Evolutionary conservation across 148 eudicot genomes (phyloP).

Genomic region (Pouteria glomerata): DNA sequence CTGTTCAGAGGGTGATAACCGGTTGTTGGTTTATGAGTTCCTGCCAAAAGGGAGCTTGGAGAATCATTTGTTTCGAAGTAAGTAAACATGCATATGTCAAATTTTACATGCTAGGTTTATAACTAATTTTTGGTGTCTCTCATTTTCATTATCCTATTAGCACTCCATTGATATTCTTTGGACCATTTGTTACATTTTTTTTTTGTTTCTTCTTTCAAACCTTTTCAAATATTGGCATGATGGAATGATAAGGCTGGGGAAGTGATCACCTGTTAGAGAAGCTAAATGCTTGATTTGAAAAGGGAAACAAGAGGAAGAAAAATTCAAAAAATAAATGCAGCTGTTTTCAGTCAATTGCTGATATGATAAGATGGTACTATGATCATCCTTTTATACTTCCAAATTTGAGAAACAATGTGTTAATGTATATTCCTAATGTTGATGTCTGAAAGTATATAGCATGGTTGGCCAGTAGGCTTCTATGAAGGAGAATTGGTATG

Average conservation of each 20-base stretch:
- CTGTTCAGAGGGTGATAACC: constrained; percentile 36
- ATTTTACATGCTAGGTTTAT: background rate
- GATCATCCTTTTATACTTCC: background rate
- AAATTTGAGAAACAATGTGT: background rate
- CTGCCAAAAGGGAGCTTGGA: constrained; percentile 40
- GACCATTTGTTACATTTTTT: background rate
- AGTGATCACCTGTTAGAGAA: background rate
- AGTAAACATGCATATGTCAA: constrained; percentile 11
- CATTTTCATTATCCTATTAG: background rate
- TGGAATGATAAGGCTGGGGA: background rate
- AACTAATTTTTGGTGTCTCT: background rate
- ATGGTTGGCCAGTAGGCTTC: background rate
- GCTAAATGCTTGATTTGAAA: background rate
- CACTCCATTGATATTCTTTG: background rate
- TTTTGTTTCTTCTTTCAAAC: background rate
- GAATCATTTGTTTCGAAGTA: constrained; percentile 39
- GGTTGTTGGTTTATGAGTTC: constrained; percentile 35
- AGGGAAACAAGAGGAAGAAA: background rate
- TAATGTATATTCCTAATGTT: background rate
- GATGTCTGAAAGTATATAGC: background rate
- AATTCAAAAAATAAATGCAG: background rate
- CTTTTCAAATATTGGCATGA: background rate
- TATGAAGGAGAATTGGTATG: background rate
- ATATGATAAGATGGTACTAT: background rate
- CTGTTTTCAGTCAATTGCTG: background rate